Base-by-base conservation (phyloP, 225 moss, liverwort and hornwort genomes). In the Marchantia polymorpha region DNA sequence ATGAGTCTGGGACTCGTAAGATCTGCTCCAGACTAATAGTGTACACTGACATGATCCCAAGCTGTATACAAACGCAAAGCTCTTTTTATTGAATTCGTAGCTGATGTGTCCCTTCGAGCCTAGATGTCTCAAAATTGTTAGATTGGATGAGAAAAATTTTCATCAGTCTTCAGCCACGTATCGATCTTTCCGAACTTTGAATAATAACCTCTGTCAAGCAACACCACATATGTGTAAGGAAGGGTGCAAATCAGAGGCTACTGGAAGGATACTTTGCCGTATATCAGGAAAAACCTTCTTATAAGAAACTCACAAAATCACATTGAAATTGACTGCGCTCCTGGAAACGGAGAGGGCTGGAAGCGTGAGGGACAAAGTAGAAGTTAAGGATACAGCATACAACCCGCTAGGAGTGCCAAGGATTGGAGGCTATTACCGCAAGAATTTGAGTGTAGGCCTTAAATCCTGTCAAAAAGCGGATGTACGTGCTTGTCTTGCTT, bases 371-470 rank as follows among this genome's bases (percentile, higher is more conserved):
- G 55, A 75, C 75, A 75, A 75, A 75, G 75, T 75, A 72, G 31
- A 72, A 72, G 75, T 25, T 76, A 49, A n/a, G n/a, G n/a, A n/a
- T n/a, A n/a, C n/a, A n/a, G n/a, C n/a, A n/a, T n/a, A n/a, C n/a
- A n/a, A n/a, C n/a, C n/a, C n/a, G 48, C 70, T 17, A 52, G 50
- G 50, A 19, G 12, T 27, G 14, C 13, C 27, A 20, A 23, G 10
- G 15, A 56, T 55, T 12, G 22, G 23, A 63, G 29, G 76, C 22
- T 46, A 91, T 92, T 80, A 99, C 97, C 13, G 93, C 91, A 84
- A 99, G 84, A 69, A 99, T 99, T 86, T 99, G 95, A 47, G 89
- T 91, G 63, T 95, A 99, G 1, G 99, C 99, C 84, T 99, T 99
- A 81, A 95, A 89, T 53, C 95, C 88, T 72, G 95, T 93, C 23